Base-by-base conservation (phyloP, 495 filamentous ascomycete species). In the Neurospora hispaniola region DNA sequence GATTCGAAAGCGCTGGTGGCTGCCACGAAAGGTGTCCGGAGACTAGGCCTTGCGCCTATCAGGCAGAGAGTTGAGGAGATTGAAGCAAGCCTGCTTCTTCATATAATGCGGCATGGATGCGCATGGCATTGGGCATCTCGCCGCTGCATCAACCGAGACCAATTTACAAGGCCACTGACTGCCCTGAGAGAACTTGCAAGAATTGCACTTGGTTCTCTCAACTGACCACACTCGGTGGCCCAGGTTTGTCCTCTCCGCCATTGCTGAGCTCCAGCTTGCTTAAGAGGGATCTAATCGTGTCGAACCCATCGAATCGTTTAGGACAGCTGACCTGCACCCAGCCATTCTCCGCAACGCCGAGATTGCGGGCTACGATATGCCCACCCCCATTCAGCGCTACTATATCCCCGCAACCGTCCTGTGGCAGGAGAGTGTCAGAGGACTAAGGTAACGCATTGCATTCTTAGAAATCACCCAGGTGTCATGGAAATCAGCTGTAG, bases 371-470 rank as follows among this genome's bases (percentile, higher is more conserved):
- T 89, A 88, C 72, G 75, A 82, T 2, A 75, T 84, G 3, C 94
- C 95, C 0, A 98, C 96, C 18, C 91, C 94, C 0, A 94, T 99
- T 69, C 96, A 99, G 79, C 85, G 87, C 14, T 98, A 94, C 78
- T 87, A 86, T 48, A 86, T 99, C 31, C 94, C 96, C 0, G 90
- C 93, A 40, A n/a, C 48, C 14, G 10, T 59, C 5, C 23, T 23
- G 3, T 11, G 11, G 23, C 11, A 11, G 27, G 23, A 12, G 23
- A 59, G 11, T n/a, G 48, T 31, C 27, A 5, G 23, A 59, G n/a
- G 48, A 23, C 48, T 23, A 54, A 23, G 48, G 2, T 14, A 20
- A 59, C 0, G 31, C 20, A 31, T 14, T n/a, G n/a, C n/a, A 48
- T 23, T 4, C 8, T 3, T 0, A 48, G 44, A 2, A 20, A 48